A percentile compares a stretch with the other conserved stretches of the same genome.
Evolutionary conservation across 805 yeast genomes (phyloP).

Genomic region (Kuraishia ogatae): DNA sequence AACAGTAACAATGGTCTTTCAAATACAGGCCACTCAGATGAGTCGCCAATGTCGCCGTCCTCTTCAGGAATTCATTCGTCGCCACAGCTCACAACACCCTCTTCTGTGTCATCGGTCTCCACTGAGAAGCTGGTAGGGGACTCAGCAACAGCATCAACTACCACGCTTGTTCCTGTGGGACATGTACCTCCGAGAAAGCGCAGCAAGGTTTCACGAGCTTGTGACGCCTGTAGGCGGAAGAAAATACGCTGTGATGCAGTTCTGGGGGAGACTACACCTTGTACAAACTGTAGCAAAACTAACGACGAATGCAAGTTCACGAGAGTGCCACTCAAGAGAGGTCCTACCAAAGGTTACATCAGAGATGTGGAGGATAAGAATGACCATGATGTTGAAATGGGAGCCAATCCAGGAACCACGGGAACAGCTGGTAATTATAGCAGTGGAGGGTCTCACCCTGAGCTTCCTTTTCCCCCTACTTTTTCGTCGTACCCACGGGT

Average conservation of each 20-base stretch:
- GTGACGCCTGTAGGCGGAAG: constrained; percentile 72
- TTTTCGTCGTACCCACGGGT: background rate
- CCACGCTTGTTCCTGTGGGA: background rate
- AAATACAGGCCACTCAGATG: background rate
- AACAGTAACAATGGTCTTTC: background rate
- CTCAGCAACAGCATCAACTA: background rate
- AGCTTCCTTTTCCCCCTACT: background rate
- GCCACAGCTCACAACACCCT: background rate
- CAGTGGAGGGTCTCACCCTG: background rate
- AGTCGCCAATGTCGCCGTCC: background rate
- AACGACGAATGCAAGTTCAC: constrained; percentile 59
- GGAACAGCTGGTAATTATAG: background rate
- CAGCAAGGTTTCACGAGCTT: constrained; percentile 70
- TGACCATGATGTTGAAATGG: background rate
- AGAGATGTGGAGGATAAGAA: constrained; percentile 18
- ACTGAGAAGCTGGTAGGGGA: background rate
- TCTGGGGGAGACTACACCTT: constrained; percentile 40
- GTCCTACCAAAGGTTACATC: constrained; percentile 70
- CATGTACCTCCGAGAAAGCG: constrained; percentile 32
- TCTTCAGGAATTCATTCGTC: background rate
- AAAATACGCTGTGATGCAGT: constrained; percentile 66
- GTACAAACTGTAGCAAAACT: constrained; percentile 55
- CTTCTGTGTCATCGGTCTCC: background rate
- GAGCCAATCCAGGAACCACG: background rate
- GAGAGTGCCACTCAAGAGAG: constrained; percentile 66